Percentiles rank a stretch among this genome's conserved stretches.
These are phyloP conservation scores for Abelmoschus esculentus DNA, from an alignment of 345 rosid genomes.

Conservation along the genomic window DNA sequence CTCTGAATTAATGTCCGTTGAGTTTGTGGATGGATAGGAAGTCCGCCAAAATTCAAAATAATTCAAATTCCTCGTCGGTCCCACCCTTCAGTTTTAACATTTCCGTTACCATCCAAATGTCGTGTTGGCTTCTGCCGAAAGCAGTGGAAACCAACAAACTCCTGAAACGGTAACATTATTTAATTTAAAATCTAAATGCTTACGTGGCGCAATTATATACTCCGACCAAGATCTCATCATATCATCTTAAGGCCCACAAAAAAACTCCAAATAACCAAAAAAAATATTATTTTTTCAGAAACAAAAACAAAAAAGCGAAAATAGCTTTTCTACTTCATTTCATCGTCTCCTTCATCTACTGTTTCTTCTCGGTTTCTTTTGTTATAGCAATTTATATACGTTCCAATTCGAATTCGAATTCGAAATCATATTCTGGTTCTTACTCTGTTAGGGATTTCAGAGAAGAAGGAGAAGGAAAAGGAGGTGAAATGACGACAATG, in stretches of 20 bases:
- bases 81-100: neutral
- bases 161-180: neutral
- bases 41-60: constrained; percentile 16
- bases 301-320: neutral
- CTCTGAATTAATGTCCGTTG: no score
- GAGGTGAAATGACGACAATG: constrained; percentile 60
- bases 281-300: neutral
- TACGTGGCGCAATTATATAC: constrained; percentile 2
- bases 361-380: constrained; percentile 7
- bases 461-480: neutral
- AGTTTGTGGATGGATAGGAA: neutral
- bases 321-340: constrained; percentile 12
- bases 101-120: neutral
- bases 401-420: neutral
- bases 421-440: neutral
- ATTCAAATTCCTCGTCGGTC: neutral
- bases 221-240: no score
- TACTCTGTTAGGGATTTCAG: neutral
- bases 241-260: constrained; percentile 6
- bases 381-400: neutral
- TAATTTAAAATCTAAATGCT: neutral
- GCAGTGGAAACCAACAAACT: constrained; percentile 6
- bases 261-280: neutral
- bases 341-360: neutral
- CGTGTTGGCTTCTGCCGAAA: neutral